Evolutionary conservation across 139 green algal species (phyloP), one percentile per base, ranked within the genome.

Genomic region (Tetraselmis chui): DNA sequence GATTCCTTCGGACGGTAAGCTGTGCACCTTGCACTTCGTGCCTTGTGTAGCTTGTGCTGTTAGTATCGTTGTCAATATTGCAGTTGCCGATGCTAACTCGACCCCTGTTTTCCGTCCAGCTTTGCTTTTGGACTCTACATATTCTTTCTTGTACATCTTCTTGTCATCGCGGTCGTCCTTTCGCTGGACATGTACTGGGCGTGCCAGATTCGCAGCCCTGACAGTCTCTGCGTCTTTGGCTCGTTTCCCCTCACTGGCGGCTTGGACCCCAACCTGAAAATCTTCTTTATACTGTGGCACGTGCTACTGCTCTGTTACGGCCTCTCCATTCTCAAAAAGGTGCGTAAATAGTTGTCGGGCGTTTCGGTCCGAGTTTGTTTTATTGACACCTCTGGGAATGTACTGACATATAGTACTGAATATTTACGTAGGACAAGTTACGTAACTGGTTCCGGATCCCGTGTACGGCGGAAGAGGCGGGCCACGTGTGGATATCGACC

Each of bases 181-280:
- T 67, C 18, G 45, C 11, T 67, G 45, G 45, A 67, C 45, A 67
- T 25, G 11, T 67, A 67, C 45, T 74, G 30, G 28, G 75, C 59
- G 26, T 84, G 81, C 75, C 81, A 84, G 31, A 27, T 84, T 22
- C 58, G 30, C 22, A 29, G 29, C 81, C 80, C 80, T 32, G 81
- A 84, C 31, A 78, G 59, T 11, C 29, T 84, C 30, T 84, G 81
- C 30, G 80, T 84, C 81, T 80, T 79, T 59, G 81, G 81, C 30
- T 59, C 58, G 29, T 79, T 79, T 29, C 78, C 59, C 31, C 32
- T 84, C 29, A 76, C 80, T 80, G 81, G 75, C 25, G 76, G 74
- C 24, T 84, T 76, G 30, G 29, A 74, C 74, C 31, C 59, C 81
- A 84, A 84, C 74, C 1, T 28, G 29, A 24, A 76, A n/a, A 79